Conservation (phyloP, 345 rosid genomes). For the Hibiscus trionum region DNA sequence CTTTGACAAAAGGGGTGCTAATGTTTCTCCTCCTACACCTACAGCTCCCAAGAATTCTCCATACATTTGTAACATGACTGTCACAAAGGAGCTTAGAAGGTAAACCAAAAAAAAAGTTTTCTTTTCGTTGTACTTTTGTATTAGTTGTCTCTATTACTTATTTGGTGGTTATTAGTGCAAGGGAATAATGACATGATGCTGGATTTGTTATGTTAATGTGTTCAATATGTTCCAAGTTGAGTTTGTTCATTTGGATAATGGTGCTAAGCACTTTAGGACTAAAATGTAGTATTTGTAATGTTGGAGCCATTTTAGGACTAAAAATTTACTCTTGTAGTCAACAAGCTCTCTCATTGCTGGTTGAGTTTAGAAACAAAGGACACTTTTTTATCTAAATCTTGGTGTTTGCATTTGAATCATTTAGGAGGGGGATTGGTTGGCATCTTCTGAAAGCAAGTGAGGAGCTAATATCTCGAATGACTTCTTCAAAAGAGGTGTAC, state of each 20-base stretch:
- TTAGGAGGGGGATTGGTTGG: constrained; percentile 91
- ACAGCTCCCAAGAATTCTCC: constrained; percentile 73
- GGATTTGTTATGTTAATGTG: neutral
- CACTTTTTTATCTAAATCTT: neutral
- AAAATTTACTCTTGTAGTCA: neutral
- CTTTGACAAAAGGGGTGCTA: constrained; percentile 66
- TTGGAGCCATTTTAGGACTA: neutral
- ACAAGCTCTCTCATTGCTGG: neutral
- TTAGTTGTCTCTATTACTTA: neutral
- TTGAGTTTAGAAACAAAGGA: neutral
- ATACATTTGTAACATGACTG: constrained; percentile 86
- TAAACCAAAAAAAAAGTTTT: constrained; percentile 1
- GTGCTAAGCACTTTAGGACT: neutral
- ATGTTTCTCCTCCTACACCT: constrained; percentile 74
- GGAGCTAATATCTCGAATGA: constrained; percentile 62
- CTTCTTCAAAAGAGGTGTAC: constrained; percentile 56
- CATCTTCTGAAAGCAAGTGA: constrained; percentile 90
- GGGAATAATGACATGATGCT: neutral
- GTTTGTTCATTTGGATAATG: neutral
- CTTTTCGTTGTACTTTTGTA: neutral
- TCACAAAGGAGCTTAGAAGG: constrained; percentile 72
- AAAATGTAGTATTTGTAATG: neutral
- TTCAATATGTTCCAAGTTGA: neutral
- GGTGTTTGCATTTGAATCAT: constrained; percentile 15
- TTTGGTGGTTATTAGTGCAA: neutral